Evolutionary conservation across 139 green algal genomes (phyloP), one percentile per base, ranked within the genome.

Genomic region (Edaphochlamys debaryana): DNA sequence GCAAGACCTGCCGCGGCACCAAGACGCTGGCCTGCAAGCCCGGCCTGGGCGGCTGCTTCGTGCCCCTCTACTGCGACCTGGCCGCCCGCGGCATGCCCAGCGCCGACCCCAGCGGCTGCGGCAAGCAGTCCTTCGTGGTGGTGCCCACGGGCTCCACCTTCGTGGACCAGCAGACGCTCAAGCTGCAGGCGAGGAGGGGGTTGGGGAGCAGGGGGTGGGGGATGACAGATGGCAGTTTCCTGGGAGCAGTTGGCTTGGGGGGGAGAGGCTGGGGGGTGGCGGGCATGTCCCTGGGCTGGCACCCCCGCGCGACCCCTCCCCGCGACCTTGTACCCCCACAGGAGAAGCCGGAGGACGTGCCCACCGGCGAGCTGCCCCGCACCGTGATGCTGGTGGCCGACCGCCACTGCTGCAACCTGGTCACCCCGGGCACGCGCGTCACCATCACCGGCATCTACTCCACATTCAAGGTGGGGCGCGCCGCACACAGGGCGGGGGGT

Each of bases 101-200:
- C 20, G 58, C 79, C 27, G 86, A 76, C 54, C 73, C 66, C 41
- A 81, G 88, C n/a, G 71, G 85, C 41, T 99, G 97, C 88, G 86
- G 90, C 4, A 48, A 92, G 41, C 95, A 98, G 83, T 92, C 96
- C 30, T 99, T 91, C 82, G 85, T 94, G 20, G 88, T 98, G 34
- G 79, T 99, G 69, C 88, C 95, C 2, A 90, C 97, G 79, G 85
- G 82, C 34, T 92, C 82, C 58, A 83, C 89, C 67, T 99, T 95
- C 84, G 91, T 98, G 40, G 98, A 99, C 92, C 95, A 98, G 91
- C 98, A 99, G 90, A 97, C 92, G 56, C 91, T 99, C 50, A 99
- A 99, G 91, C 94, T 99, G 34, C 92, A 96, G 91, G 92, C 7
- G 60, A 22, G 30, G 29, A 11, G 29, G 58, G 30, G 58, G 15